phyloP scores from a whole-genome alignment of 169 alveolate genomes.

The Amoebophrya sp. region DNA sequence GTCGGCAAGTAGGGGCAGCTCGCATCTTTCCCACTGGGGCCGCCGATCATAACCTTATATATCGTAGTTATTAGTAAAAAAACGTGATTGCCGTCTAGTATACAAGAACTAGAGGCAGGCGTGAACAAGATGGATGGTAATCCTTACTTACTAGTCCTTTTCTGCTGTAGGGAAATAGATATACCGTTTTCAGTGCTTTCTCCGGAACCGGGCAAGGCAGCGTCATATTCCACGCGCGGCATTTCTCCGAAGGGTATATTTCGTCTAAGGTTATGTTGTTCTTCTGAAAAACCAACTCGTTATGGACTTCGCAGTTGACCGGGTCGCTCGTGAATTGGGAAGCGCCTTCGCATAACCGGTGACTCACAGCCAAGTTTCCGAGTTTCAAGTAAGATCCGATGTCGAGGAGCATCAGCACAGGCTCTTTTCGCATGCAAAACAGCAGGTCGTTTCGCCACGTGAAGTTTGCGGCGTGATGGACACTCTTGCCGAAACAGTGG shows the following conservation, averaged over 20 bases:
- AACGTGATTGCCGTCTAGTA: no score
- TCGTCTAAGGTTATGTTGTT: not conserved
- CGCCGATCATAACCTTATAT: conserved; percentile 18
- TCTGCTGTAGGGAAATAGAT: no score
- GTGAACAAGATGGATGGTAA: no score
- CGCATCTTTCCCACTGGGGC: not conserved
- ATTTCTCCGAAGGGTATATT: not conserved
- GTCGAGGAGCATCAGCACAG: conserved; percentile 17
- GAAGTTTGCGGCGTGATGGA: not conserved
- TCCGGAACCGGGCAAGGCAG: conserved; percentile 25
- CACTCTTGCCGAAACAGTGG: not conserved
- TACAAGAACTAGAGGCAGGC: no score
- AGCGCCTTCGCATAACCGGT: not conserved
- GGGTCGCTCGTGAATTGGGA: not conserved
- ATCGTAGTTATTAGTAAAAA: no score
- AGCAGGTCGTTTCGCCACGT: conserved; percentile 22
- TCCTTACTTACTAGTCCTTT: no score
- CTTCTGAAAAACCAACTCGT: not conserved
- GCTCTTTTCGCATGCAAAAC: conserved; percentile 13
- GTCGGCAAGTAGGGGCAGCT: conserved; percentile 9
- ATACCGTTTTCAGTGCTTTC: not conserved
- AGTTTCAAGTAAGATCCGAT: not conserved
- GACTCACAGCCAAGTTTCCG: not conserved
- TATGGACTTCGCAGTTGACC: not conserved
- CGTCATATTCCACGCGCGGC: conserved; percentile 17